These are phyloP conservation scores for Quercus berberidifolia DNA, from an alignment of 306 rosid genomes.

Conservation along the genomic window DNA sequence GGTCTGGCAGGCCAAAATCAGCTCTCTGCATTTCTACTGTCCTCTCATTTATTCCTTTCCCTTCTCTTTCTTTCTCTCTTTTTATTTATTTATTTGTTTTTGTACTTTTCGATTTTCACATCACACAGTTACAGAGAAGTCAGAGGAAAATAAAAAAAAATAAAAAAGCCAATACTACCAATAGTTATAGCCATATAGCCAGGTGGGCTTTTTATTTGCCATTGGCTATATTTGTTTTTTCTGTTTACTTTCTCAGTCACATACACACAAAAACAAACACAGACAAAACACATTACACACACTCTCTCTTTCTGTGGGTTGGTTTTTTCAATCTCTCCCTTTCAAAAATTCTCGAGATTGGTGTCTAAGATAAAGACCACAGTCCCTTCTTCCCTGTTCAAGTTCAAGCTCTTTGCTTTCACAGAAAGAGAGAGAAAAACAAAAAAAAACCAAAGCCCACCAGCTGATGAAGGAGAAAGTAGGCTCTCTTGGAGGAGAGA, in stretches of 20 bases:
- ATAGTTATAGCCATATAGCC: slow-evolving; percentile 12
- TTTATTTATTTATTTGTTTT: slow-evolving; percentile 13
- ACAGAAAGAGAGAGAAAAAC: background rate
- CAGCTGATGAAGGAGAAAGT: slow-evolving; percentile 82
- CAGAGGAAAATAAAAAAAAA: background rate
- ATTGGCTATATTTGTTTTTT: slow-evolving; percentile 33
- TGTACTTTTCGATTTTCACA: slow-evolving; percentile 30
- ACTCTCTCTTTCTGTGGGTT: slow-evolving; percentile 37
- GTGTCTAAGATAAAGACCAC: slow-evolving; percentile 39
- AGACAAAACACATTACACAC: slow-evolving; percentile 9
- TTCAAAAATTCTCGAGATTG: slow-evolving; percentile 53
- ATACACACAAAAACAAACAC: slow-evolving; percentile 34
- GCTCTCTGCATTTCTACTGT: slow-evolving; percentile 12
- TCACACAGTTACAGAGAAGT: slow-evolving; percentile 32
- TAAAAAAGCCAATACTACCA: background rate
- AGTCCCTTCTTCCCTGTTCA: slow-evolving; percentile 6
- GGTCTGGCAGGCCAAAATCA: slow-evolving; percentile 3
- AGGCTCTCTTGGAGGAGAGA: slow-evolving; percentile 96
- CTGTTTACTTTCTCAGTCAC: slow-evolving; percentile 34
- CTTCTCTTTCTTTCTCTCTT: slow-evolving; percentile 14
- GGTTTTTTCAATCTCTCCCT: background rate
- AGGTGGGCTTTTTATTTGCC: slow-evolving; percentile 30
- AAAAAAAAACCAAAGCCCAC: background rate
- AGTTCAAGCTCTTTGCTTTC: slow-evolving; percentile 10
- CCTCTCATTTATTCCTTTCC: slow-evolving; percentile 25